Percentiles rank a stretch among this genome's conserved stretches.
These are phyloP conservation scores for Trichoderma polysporum DNA, from an alignment of 2,329 filamentous ascomycete species.

Conservation along the genomic window DNA sequence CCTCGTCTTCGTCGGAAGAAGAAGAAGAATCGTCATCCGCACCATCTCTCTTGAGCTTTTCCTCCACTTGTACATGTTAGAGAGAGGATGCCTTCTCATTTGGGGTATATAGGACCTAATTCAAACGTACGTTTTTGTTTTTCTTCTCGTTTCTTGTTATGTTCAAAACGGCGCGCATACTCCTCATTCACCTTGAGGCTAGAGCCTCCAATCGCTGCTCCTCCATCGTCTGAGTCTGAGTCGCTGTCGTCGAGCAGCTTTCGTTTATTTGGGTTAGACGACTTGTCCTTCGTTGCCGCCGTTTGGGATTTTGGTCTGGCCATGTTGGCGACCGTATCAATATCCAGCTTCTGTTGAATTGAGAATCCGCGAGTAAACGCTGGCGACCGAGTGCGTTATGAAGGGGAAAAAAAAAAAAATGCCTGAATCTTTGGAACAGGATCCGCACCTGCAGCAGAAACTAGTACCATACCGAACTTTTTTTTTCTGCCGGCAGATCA, in stretches of 20 bases:
- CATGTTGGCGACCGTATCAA: conserved; percentile 22
- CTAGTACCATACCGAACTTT: conserved; percentile 23
- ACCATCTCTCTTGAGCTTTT: conserved; percentile 65
- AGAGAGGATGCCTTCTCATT: neutral
- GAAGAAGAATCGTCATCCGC: conserved; percentile 62
- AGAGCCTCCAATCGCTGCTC: conserved; percentile 39
- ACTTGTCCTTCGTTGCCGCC: conserved; percentile 18
- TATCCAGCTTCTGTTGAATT: neutral
- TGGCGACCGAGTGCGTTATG: neutral
- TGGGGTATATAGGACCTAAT: neutral
- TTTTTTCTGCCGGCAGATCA: conserved; percentile 26
- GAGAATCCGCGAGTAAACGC: neutral
- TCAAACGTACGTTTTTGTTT: conserved; percentile 60
- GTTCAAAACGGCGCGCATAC: conserved; percentile 84
- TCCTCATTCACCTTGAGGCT: conserved; percentile 85
- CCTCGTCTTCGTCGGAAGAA: conserved; percentile 78
- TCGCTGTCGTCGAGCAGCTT: conserved; percentile 57
- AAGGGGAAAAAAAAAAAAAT: neutral
- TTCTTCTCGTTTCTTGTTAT: conserved; percentile 97
- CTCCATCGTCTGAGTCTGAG: conserved; percentile 48
- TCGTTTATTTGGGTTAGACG: conserved; percentile 43
- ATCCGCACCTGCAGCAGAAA: conserved; percentile 3
- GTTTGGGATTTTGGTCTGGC: conserved; percentile 23
- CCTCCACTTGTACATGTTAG: conserved; percentile 64
- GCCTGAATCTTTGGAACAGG: neutral